Base-by-base conservation (phyloP, 805 yeast species). In the Millerozyma miso region DNA sequence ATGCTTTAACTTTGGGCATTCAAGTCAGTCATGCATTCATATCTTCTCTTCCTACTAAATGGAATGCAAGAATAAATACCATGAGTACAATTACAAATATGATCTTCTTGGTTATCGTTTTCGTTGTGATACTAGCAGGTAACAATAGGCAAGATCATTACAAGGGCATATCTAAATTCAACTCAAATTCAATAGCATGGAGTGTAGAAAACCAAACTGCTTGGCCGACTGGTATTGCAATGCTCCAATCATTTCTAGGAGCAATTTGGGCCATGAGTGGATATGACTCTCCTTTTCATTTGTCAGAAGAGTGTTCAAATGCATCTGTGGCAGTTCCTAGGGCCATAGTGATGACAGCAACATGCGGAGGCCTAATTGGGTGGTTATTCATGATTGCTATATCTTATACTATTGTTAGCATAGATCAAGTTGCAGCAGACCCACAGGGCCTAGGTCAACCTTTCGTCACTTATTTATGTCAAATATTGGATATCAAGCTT, bases 221-320 rank as follows among this genome's bases (percentile, higher is more conserved):
- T 15, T 81, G 76, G 71, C 82, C 84, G n/a, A 68, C 69, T 39
- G 86, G 86, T 42, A 67, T 80, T 39, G 73, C 82, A 19, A 66
- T 78, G 53, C 59, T 81, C 43, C 69, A 78, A 71, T 67, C 79
- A 4, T 79, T 79, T 59, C 57, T 78, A 54, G 80, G 83, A n/a
- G 81, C 75, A 31, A 76, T 79, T 44, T 80, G 84, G 84, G 78
- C 83, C 32, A 81, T 83, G 87, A 74, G 83, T 36, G 88, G 88
- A 18, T 84, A 80, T 55, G 88, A 83, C 56, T 79, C 85, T 17
- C 85, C 88, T 0, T 83, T 82, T 67, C 88, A 84, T 54, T 65
- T 83, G 46, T 73, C 85, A n/a, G 90, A 83, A 62, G 89, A 83
- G 54, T 77, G 83, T 50, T 63, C 80, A 39, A 81, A 82, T 55